phyloP scores from a whole-genome alignment of 768 basidiomycete genomes.

The Mycena indigotica region DNA sequence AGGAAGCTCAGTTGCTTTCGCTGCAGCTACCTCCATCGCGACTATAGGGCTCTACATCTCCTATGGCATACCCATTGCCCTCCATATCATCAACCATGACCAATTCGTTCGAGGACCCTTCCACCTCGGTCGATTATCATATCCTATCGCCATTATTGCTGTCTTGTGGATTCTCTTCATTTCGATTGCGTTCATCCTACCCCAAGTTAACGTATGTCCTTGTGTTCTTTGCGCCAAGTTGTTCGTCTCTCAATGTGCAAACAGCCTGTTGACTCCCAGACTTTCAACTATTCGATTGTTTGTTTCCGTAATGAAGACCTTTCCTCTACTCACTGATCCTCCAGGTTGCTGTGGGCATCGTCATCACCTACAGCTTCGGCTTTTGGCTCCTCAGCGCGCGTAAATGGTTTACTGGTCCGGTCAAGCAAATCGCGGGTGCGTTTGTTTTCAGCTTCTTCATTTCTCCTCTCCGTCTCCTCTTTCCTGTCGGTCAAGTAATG shows the following conservation, averaged over 20 bases:
- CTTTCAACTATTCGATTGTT: constrained; percentile 71
- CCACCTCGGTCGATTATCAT: constrained; percentile 67
- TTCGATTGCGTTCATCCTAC: constrained; percentile 72
- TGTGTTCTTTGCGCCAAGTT: background rate
- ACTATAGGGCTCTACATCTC: constrained; percentile 79
- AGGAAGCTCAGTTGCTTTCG: constrained; percentile 71
- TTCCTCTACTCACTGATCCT: too few species aligned
- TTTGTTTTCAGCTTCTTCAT: constrained; percentile 1
- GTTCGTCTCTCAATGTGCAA: background rate
- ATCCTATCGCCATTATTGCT: constrained; percentile 56
- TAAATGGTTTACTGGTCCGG: constrained; percentile 72
- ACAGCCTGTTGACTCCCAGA: constrained; percentile 68
- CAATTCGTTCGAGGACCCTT: constrained; percentile 70
- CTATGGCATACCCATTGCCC: constrained; percentile 72
- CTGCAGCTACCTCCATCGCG: constrained; percentile 61
- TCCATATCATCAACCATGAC: constrained; percentile 62
- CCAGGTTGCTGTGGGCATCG: constrained; percentile 68
- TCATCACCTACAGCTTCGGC: constrained; percentile 62
- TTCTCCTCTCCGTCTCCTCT: background rate
- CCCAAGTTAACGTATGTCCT: constrained; percentile 56
- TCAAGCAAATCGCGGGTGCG: constrained; percentile 64
- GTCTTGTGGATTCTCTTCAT: constrained; percentile 76
- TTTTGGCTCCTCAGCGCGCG: constrained; percentile 74
- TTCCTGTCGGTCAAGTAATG: background rate
- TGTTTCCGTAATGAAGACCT: background rate